These are phyloP conservation scores for Pyrus pyrifolia DNA, from an alignment of 306 rosid genomes.

Conservation along the genomic window DNA sequence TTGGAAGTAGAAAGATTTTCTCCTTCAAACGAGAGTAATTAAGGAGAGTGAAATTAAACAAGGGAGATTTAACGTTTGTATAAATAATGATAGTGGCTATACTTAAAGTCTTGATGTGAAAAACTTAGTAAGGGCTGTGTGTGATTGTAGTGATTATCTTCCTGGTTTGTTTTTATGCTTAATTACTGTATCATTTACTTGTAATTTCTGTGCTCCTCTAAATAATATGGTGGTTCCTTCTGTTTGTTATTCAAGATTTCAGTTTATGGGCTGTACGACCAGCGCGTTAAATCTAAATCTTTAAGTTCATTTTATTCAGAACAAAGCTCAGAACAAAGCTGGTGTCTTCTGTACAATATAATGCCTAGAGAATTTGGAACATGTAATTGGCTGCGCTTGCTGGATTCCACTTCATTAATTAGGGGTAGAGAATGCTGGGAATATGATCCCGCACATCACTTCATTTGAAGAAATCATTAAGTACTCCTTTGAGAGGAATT, in stretches of 20 bases:
- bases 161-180: neutral
- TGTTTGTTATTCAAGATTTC: too few species aligned
- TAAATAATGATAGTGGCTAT: neutral
- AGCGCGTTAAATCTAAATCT: too few species aligned
- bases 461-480: neutral
- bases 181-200: neutral
- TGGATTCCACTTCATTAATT: neutral
- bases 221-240: neutral
- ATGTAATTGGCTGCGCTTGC: neutral
- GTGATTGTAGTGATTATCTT: neutral
- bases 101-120: neutral
- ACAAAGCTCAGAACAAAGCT: neutral
- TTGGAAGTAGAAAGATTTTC: slow-evolving; percentile 5
- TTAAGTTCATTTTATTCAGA: neutral
- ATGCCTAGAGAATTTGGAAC: neutral
- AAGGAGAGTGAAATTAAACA: neutral
- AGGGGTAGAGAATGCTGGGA: neutral
- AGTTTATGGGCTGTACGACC: too few species aligned
- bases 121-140: neutral
- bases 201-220: neutral
- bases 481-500: neutral
- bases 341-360: neutral
- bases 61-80: neutral
- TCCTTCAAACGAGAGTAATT: slow-evolving; percentile 2
- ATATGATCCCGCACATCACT: neutral